These are phyloP conservation scores for Fusarium burgessii DNA, from an alignment of 2,329 filamentous ascomycete species.

Conservation along the genomic window DNA sequence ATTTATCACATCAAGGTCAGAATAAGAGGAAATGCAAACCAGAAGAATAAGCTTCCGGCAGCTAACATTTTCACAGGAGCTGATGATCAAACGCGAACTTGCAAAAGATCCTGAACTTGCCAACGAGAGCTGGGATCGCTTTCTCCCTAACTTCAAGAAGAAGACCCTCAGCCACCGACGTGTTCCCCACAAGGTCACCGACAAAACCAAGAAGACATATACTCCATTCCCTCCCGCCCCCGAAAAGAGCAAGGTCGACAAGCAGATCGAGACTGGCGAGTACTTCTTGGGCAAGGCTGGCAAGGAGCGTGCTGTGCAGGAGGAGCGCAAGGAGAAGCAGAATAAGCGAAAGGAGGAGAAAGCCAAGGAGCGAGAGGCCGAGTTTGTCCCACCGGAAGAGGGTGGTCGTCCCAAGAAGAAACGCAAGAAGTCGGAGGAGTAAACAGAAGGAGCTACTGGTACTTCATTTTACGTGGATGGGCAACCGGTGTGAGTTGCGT, in stretches of 20 bases:
- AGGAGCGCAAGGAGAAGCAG: constrained; percentile 86
- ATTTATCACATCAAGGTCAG: fast-evolving
- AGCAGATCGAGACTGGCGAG: constrained; percentile 97
- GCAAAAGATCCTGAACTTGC: constrained; percentile 89
- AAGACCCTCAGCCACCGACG: constrained; percentile 86
- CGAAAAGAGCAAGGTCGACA: constrained; percentile 98
- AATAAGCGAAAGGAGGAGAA: constrained; percentile 89
- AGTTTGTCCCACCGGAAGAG: constrained; percentile 90
- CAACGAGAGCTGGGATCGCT: constrained; percentile 93
- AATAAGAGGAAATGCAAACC: not conserved
- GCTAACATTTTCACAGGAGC: constrained; percentile 58
- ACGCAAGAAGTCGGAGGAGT: constrained; percentile 65
- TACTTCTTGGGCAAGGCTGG: constrained; percentile 95
- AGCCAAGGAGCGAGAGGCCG: constrained; percentile 84
- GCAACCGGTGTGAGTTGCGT: constrained; percentile 40
- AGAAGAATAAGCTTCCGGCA: fast-evolving
- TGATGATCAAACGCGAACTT: constrained; percentile 94
- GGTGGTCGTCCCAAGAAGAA: constrained; percentile 73
- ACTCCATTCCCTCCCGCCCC: constrained; percentile 97
- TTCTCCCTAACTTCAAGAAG: constrained; percentile 97
- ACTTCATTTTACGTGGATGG: constrained; percentile 29
- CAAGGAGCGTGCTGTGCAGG: constrained; percentile 84
- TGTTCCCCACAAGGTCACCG: constrained; percentile 85
- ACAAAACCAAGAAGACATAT: constrained; percentile 95
- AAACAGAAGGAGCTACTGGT: constrained; percentile 29